Conservation (phyloP, 768 basidiomycete genomes). For the Grammothele lineata region DNA sequence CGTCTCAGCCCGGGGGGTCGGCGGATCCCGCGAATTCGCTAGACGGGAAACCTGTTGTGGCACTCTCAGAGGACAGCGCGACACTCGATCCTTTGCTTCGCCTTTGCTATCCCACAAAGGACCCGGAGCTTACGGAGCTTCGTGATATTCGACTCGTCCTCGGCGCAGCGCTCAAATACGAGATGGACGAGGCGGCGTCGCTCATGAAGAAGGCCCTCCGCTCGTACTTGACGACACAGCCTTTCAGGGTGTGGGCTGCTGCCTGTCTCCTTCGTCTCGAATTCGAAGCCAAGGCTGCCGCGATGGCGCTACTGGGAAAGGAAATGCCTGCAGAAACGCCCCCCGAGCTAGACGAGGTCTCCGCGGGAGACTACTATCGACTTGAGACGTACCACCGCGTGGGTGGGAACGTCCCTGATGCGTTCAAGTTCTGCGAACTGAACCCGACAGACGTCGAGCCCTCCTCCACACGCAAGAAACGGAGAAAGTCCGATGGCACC, state of each 20-base stretch:
- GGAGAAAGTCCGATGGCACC: background rate
- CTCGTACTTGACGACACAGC: background rate
- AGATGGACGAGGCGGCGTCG: slow-evolving; percentile 11
- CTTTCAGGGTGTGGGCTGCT: slow-evolving; percentile 2
- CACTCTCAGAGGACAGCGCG: slow-evolving; percentile 10
- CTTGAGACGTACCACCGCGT: background rate
- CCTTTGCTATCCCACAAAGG: slow-evolving; percentile 18
- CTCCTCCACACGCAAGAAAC: too few species aligned
- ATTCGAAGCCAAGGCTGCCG: slow-evolving; percentile 2
- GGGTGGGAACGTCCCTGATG: background rate
- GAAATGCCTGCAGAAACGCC: background rate
- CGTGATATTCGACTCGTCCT: slow-evolving; percentile 10
- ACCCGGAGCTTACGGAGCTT: slow-evolving; percentile 9
- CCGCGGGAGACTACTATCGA: slow-evolving; percentile 1
- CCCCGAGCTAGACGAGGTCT: background rate
- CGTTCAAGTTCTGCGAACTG: background rate
- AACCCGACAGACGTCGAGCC: background rate
- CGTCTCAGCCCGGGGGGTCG: slow-evolving; percentile 12
- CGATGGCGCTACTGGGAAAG: background rate
- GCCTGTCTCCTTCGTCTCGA: slow-evolving; percentile 5
- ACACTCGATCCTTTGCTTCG: slow-evolving; percentile 18
- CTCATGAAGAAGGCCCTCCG: background rate
- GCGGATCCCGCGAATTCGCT: background rate
- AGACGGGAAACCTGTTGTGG: slow-evolving; percentile 1
- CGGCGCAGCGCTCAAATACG: slow-evolving; percentile 14